Evolutionary conservation across 805 yeast species (phyloP).

Genomic region (Candida vaughaniae): DNA sequence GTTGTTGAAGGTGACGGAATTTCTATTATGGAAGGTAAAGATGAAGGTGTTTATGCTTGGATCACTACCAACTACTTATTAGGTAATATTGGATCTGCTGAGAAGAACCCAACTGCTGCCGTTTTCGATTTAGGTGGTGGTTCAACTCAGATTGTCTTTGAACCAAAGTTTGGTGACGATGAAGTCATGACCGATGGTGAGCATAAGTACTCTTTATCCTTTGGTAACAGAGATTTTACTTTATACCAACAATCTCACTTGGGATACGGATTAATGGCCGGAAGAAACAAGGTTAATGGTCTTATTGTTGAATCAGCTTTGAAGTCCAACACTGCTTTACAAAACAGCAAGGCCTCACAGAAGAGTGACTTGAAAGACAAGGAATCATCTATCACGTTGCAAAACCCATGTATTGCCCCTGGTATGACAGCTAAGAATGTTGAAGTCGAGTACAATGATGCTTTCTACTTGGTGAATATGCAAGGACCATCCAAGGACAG

Average conservation of each 20-base stretch:
- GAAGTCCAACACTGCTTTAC: slow-evolving; percentile 22
- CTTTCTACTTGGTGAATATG: slow-evolving; percentile 54
- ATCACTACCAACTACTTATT: slow-evolving; percentile 90
- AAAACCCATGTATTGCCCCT: slow-evolving; percentile 89
- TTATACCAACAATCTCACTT: slow-evolving; percentile 93
- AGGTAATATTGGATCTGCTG: slow-evolving; percentile 87
- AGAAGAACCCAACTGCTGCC: slow-evolving; percentile 85
- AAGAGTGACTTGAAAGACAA: slow-evolving; percentile 25
- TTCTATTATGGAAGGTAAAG: slow-evolving; percentile 91
- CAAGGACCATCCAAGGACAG: slow-evolving; percentile 52
- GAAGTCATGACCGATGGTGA: slow-evolving; percentile 80
- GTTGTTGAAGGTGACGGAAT: slow-evolving; percentile 86
- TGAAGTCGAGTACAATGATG: slow-evolving; percentile 52
- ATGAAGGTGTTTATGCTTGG: slow-evolving; percentile 99
- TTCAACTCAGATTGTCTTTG: slow-evolving; percentile 97
- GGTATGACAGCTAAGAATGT: slow-evolving; percentile 59
- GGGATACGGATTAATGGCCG: slow-evolving; percentile 95
- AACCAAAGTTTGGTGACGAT: slow-evolving; percentile 68
- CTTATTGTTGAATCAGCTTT: slow-evolving; percentile 56
- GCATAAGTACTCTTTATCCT: slow-evolving; percentile 74
- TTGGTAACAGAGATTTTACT: slow-evolving; percentile 77
- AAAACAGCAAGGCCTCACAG: slow-evolving; percentile 21
- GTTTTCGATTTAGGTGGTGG: slow-evolving; percentile 99
- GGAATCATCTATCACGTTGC: slow-evolving; percentile 47
- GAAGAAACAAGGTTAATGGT: slow-evolving; percentile 77